Base-by-base conservation (phyloP, 2,329 filamentous ascomycete species). In the Aspergillus vadensis region DNA sequence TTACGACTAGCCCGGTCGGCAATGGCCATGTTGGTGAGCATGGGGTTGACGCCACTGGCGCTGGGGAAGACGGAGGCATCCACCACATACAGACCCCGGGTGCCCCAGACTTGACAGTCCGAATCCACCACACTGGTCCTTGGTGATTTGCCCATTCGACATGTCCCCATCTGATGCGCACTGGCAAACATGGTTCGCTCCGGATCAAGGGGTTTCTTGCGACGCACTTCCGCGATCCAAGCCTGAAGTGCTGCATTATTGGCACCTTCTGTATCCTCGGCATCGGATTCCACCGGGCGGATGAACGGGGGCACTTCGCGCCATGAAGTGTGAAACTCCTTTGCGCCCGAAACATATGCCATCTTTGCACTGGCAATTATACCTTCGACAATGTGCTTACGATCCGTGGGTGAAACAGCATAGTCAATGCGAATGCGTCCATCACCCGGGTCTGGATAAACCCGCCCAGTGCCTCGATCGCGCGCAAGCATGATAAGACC, bases 291-390 rank as follows among this genome's bases (percentile, higher is more conserved):
- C 6, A 69, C 65, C 4, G 74, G 68, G 12, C 85, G 83, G 30
- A 84, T 73, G 71, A 92, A 97, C 0, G 88, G 83, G 32, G 83
- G 79, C 38, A 91, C 74, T 9, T 86, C 86, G 0, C 85, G 83
- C 19, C 91, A 81, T 3, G 82, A 80, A 0, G 88, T 81, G 70
- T 88, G 85, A 71, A 97, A 93, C 76, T 96, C 91, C n/a, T 79
- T 82, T 0, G 93, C 94, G 23, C 92, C 92, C 43, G 86, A 83
- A 49, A 92, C 84, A 73, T 92, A 94, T 63, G 88, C 86, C 43
- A 97, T 87, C 73, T 92, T 91, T 36, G 89, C 87, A 2, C 89
- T 79, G 2, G 86, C 90, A 52, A 93, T 73, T 6, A 92, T 69
- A 8, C 91, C 92, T 72, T 91, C 86, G 17, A 94, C 74, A 23